Base-by-base conservation (phyloP, 352 stramenopile species). In the Phytophthora agathidicida region DNA sequence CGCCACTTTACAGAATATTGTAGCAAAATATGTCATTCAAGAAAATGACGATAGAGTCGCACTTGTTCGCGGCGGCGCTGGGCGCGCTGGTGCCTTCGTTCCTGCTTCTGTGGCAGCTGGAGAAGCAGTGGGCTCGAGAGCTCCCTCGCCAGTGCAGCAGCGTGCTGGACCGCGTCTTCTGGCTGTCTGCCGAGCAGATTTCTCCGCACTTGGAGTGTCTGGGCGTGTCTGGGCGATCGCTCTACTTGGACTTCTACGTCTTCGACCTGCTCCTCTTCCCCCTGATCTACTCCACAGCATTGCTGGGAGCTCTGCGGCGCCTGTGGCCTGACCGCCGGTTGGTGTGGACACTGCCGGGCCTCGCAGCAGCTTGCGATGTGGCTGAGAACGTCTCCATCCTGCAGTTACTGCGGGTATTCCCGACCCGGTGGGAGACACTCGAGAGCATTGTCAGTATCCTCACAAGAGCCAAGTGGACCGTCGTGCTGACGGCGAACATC, bases 221-320 rank as follows among this genome's bases (percentile, higher is more conserved):
- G 14, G 72, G 72, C 0, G 30, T 24, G 0, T 30, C 47, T 0
- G 75, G 75, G 0, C 55, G 75, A 36, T 50, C 52, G 13, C 46
- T 85, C 10, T 82, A 85, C 50, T 13, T 66, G 31, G 63, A 82
- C 10, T 79, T 77, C 30, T 80, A 80, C 51, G 26, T 41, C 14
- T 80, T 83, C 35, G 75, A 86, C 45, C 56, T 86, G 32, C 17
- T 83, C 22, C 45, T 79, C 24, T 85, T 79, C 67, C 75, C 75
- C 9, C 23, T 75, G n/a, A 66, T 83, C 49, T 85, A 85, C 58
- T 49, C 57, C 6, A 65, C 43, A 11, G 62, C 68, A 28, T 41
- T 80, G 16, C 33, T 53, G 2, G 67, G 72, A 23, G 10, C 68
- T 14, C n/a, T 81, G 23, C 43, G 36, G 33, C 51, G 73, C 1